Evolutionary conservation across 768 basidiomycete species (phyloP), one percentile per base, ranked within the genome.

Genomic region (Mycena haematopus): DNA sequence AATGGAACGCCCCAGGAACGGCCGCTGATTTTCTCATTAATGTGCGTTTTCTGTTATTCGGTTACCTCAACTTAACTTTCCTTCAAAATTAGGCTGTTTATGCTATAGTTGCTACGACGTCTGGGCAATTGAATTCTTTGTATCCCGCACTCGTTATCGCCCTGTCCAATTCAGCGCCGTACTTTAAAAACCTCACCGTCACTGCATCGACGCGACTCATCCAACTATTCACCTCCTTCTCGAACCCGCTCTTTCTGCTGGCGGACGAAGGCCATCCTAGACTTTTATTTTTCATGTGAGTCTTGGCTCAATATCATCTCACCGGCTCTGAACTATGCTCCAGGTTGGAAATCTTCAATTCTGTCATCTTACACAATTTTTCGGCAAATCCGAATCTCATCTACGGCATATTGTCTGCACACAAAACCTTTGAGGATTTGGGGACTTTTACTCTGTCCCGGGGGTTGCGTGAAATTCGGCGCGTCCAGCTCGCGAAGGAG

Each of bases 181-280:
- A 92, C 74, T 85, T 97, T 68, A 89, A 88, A 74, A 85, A 91
- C 66, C 80, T 97, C 22, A 88, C 88, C 42, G 85, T 95, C 51
- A 86, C 88, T 33, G 87, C 94, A 14, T 91, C 95, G 3, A 90
- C 92, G 6, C 84, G 92, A 19, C 81, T 99, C 8, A 73, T 96
- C 36, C 95, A 97, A 74, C 83, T 99, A 7, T 94, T 97, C 76
- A 89, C 85, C 29, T 93, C 96, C 0, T 96, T 99, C 72, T 89
- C 94, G 6, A 93, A 90, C 62, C 93, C 97, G 0, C 78, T 87
- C 2, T 98, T 98, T 75, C 78, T 99, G 35, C 77, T 99, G 21
- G 89, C 92, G 3, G 97, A 99, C 65, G 97, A 98, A 75, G 94
- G 96, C 8, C 95, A 98, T 71, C 97, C 97, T 1, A 79, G 97